Evolutionary conservation across 495 filamentous ascomycete species (phyloP), one percentile per base, ranked within the genome.

Genomic region (Baudoinia panamericana): DNA sequence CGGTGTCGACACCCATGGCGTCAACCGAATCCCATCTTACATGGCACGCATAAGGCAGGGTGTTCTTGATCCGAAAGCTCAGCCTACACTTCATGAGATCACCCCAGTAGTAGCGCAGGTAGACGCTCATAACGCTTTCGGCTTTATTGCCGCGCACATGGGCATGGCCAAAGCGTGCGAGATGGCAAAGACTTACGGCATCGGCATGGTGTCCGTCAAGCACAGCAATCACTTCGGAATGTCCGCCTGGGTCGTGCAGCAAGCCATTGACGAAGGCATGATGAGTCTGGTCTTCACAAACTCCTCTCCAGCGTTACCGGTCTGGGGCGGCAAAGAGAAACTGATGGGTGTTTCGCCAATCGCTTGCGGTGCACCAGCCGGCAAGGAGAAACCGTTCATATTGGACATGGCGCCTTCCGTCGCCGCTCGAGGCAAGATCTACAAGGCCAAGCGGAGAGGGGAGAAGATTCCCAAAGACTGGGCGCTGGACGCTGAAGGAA

Each of bases 171-270:
- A 60, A 0, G 81, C 80, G 10, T 73, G 80, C 47, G 57, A 63
- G 10, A 78, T 80, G 69, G 79, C 82, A 0, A 54, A 61, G 25
- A 65, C 62, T 12, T 76, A 68, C 46, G 82, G 82, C 15, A 76
- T 87, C 43, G 82, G 80, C 9, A 69, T 87, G 67, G 79, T 75
- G 5, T 69, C 67, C 32, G 66, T 84, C 50, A 80, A 76, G 56
- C 76, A 76, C 58, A 76, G 70, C 41, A 87, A 87, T 55, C 82
- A 87, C 57, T 84, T 82, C 49, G 82, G 82, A 39, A 85, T 84
- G 80, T 71, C 69, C 0, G 80, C 80, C 0, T 84, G 80, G 79
- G 41, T 85, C 6, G 80, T 83, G 25, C 72, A 78, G 56, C 76
- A 82, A 56, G 82, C 82, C 7, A 48, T 82, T 30, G 75, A 83